These are phyloP conservation scores for Hibiscus mutabilis DNA, from an alignment of 345 rosid species.

Conservation along the genomic window DNA sequence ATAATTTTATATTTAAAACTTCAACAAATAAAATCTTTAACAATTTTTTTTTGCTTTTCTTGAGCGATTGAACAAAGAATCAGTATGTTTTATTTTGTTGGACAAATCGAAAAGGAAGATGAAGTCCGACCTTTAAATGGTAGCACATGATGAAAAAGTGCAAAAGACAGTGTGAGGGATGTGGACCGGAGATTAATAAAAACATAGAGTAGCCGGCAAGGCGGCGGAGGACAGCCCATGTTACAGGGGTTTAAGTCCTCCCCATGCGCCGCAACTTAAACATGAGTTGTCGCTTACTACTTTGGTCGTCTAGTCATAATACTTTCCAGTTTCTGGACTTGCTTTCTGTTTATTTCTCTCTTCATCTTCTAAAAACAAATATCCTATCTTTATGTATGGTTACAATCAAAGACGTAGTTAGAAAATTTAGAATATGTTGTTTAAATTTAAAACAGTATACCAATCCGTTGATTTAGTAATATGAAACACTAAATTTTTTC, in stretches of 20 bases:
- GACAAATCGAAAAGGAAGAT: neutral
- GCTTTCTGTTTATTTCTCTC: no score
- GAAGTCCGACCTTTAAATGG: neutral
- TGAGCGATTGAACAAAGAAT: neutral
- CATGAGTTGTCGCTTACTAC: conserved; percentile 7
- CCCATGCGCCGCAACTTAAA: conserved; percentile 16
- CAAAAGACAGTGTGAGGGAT: neutral
- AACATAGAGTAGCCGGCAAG: neutral
- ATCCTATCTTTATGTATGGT: neutral
- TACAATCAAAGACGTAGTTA: no score
- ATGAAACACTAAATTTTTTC: no score
- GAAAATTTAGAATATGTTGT: no score
- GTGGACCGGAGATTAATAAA: no score
- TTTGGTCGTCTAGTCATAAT: neutral
- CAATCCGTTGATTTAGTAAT: no score
- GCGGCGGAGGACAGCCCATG: neutral
- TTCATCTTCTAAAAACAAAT: neutral
- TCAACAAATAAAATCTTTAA: no score
- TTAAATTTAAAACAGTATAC: no score
- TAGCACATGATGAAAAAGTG: neutral
- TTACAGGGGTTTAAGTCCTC: conserved; percentile 6
- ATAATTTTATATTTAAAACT: no score
- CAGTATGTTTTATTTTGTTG: neutral
- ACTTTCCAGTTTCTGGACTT: neutral
- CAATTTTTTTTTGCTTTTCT: neutral